Percentiles rank a stretch among this genome's conserved stretches.
Conservation (phyloP, 2,329 filamentous ascomycete species). For the Blastomyces silverae region DNA sequence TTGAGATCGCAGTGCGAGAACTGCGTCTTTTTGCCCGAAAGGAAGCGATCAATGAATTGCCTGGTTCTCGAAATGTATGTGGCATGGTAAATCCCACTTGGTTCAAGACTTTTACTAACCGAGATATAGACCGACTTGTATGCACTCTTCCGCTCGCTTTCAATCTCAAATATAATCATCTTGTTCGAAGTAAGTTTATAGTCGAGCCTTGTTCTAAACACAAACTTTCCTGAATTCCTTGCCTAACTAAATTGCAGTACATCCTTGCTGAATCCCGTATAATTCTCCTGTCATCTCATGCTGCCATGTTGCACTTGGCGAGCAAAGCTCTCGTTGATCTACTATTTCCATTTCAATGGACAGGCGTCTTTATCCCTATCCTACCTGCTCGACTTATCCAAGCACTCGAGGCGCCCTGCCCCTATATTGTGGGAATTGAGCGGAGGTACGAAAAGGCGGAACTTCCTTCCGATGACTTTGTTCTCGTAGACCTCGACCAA, state of each 20-base stretch:
- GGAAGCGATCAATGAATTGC: slow-evolving; percentile 87
- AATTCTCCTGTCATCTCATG: slow-evolving; percentile 91
- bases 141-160: slow-evolving; percentile 81
- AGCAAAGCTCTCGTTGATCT: slow-evolving; percentile 79
- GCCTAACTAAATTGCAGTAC: slow-evolving; percentile 45
- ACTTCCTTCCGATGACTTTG: slow-evolving; percentile 90
- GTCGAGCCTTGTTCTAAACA: background rate
- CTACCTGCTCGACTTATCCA: slow-evolving; percentile 81
- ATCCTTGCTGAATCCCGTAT: slow-evolving; percentile 89
- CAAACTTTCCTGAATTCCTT: background rate
- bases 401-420: slow-evolving; percentile 87
- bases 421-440: slow-evolving; percentile 95
- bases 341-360: slow-evolving; percentile 86
- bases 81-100: background rate
- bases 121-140: slow-evolving; percentile 66
- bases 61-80: slow-evolving; percentile 67
- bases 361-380: slow-evolving; percentile 88
- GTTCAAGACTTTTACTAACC: background rate
- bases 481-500: slow-evolving; percentile 86
- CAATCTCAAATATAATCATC: slow-evolving; percentile 83
- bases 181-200: slow-evolving; percentile 60
- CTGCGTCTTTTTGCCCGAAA: slow-evolving; percentile 86
- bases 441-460: slow-evolving; percentile 60
- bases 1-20: slow-evolving; percentile 84
- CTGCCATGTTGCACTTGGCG: slow-evolving; percentile 89